These are phyloP conservation scores for Botrytis pseudocinerea DNA, from an alignment of 2,329 filamentous ascomycete species.

Conservation along the genomic window DNA sequence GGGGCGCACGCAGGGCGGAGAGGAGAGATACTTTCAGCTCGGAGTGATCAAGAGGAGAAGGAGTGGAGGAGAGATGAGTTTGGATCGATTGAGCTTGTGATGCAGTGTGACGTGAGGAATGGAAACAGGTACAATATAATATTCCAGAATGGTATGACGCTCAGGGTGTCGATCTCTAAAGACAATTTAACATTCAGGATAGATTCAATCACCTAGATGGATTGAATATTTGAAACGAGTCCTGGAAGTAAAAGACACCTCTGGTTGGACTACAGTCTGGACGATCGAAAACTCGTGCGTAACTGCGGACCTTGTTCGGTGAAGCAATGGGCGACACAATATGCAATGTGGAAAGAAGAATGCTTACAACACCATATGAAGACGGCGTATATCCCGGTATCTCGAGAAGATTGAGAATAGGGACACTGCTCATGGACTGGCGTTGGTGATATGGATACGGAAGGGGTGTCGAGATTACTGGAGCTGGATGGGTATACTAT, in stretches of 20 bases:
- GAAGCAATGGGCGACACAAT: neutral
- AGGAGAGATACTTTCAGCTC: conserved; percentile 79
- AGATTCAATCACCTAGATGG: neutral
- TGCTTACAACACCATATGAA: neutral
- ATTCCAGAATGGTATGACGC: neutral
- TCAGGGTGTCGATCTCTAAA: neutral
- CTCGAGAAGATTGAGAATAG: neutral
- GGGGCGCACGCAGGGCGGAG: conserved; percentile 71
- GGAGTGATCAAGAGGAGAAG: conserved; percentile 71
- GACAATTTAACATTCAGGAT: neutral
- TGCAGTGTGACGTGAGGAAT: neutral
- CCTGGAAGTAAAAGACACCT: neutral
- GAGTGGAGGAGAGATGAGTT: conserved; percentile 72
- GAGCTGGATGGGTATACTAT: neutral
- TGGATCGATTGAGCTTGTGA: conserved; percentile 75
- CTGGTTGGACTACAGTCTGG: neutral
- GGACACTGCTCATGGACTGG: neutral
- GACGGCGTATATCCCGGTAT: neutral
- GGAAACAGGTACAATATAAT: neutral
- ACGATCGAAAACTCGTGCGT: neutral
- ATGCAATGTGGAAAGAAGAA: neutral
- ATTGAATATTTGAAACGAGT: neutral
- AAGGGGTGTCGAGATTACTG: neutral
- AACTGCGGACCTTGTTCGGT: neutral
- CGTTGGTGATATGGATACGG: neutral